Conservation (phyloP, 768 basidiomycete species). For the Boletus rubescentipes region DNA sequence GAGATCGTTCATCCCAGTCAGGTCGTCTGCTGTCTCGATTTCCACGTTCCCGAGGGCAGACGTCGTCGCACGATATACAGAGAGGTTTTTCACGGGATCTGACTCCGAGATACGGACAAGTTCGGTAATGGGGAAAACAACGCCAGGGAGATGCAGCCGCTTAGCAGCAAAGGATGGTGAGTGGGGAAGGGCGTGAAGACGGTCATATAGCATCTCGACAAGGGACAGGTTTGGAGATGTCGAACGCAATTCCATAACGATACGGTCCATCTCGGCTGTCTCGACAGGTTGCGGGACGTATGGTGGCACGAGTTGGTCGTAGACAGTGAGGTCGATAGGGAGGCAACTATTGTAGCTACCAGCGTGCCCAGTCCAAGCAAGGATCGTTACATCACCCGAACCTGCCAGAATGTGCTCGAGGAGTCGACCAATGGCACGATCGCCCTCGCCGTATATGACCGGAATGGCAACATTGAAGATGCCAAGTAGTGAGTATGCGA, state of each 20-base stretch:
- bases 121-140: not conserved
- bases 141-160: slow-evolving; percentile 1
- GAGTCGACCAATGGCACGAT: slow-evolving; percentile 10
- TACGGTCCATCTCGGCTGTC: not conserved
- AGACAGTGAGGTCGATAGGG: not conserved
- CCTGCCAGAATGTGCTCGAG: slow-evolving; percentile 14
- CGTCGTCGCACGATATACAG: slow-evolving; percentile 2
- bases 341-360: slow-evolving; percentile 11
- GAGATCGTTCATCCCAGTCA: not conserved
- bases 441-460: slow-evolving; percentile 14
- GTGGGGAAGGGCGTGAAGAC: not conserved
- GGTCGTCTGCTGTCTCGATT: slow-evolving; percentile 3
- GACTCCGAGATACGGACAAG: not conserved
- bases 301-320: not conserved
- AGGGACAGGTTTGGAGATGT: slow-evolving; percentile 25
- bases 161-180: not conserved
- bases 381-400: slow-evolving; percentile 7
- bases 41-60: not conserved
- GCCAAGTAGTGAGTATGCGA: slow-evolving; percentile 14
- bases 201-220: not conserved
- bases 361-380: slow-evolving; percentile 16
- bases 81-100: too few species aligned
- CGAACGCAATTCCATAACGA: not conserved
- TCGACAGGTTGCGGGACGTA: slow-evolving; percentile 1
- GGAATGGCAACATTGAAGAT: slow-evolving; percentile 12